Evolutionary conservation across 2,329 filamentous ascomycete species (phyloP).

Genomic region (Lasiodiplodia gonubiensis): DNA sequence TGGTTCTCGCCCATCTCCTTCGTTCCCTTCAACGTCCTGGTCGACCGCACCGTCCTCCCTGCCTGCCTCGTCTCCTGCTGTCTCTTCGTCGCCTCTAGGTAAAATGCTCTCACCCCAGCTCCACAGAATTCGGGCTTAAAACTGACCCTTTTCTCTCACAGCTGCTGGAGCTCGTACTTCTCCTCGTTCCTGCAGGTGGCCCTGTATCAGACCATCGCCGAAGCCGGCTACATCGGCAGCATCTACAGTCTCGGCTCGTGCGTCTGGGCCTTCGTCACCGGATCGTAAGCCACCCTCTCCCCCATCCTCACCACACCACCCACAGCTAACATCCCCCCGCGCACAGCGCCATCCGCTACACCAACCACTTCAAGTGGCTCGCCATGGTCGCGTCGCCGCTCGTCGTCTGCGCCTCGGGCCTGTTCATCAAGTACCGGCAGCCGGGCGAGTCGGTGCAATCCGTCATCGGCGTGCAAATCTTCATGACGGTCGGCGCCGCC

Average conservation of each 20-base stretch:
- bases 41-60: constrained; percentile 57
- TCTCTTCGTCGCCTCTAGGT: no score
- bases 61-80: constrained; percentile 52
- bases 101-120: no score
- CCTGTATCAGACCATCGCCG: constrained; percentile 31
- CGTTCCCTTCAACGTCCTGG: constrained; percentile 54
- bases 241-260: constrained; percentile 39
- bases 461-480: constrained; percentile 42
- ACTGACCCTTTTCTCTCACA: constrained; percentile 21
- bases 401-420: constrained; percentile 37
- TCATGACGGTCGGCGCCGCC: constrained; percentile 39
- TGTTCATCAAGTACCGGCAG: constrained; percentile 41
- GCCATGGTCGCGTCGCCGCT: constrained; percentile 33
- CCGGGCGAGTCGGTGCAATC: constrained; percentile 38
- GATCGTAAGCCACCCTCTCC: constrained; percentile 17
- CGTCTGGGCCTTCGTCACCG: constrained; percentile 36
- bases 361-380: constrained; percentile 32
- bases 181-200: constrained; percentile 43
- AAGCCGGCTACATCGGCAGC: constrained; percentile 37
- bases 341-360: constrained; percentile 11
- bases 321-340: no score
- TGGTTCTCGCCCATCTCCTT: constrained; percentile 50
- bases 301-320: no score
- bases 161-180: constrained; percentile 46
- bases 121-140: no score